Evolutionary conservation across 371 early-diverging fungal species (phyloP).

Genomic region (Apophysomyces sp.): DNA sequence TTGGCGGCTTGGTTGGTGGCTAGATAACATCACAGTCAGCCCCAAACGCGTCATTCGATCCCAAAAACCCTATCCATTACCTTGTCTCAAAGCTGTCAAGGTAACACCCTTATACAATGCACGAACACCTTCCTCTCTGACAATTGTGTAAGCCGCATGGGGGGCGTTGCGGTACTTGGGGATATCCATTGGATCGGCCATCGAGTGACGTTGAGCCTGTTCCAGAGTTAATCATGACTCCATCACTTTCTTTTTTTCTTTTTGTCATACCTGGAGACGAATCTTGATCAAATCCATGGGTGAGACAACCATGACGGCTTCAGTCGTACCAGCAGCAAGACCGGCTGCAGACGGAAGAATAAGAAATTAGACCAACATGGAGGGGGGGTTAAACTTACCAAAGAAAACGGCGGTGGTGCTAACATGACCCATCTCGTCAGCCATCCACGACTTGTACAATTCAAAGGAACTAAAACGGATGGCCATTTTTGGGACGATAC

Average conservation of each 20-base stretch:
- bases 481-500: constrained; percentile 99
- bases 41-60: not conserved
- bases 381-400: constrained; percentile 49
- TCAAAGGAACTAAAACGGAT: constrained; percentile 97
- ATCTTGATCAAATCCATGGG: constrained; percentile 98
- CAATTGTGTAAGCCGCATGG: constrained; percentile 90
- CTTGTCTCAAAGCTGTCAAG: constrained; percentile 93
- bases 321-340: constrained; percentile 94
- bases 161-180: constrained; percentile 96
- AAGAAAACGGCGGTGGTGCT: constrained; percentile 78
- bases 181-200: constrained; percentile 94
- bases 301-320: constrained; percentile 95
- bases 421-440: constrained; percentile 69
- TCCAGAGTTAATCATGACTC: not conserved
- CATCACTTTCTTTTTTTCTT: not conserved
- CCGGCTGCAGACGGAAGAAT: constrained; percentile 64
- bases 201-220: constrained; percentile 89
- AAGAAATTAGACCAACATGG: not conserved
- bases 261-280: constrained; percentile 72
- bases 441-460: constrained; percentile 84
- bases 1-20: constrained; percentile 99
- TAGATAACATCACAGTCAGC: constrained; percentile 19
- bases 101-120: constrained; percentile 96
- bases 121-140: constrained; percentile 88
- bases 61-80: constrained; percentile 53